Percentiles rank a stretch among this genome's conserved stretches.
phyloP scores from a whole-genome alignment of 176 grass and related monocot genomes.

The Ensete ventricosum region DNA sequence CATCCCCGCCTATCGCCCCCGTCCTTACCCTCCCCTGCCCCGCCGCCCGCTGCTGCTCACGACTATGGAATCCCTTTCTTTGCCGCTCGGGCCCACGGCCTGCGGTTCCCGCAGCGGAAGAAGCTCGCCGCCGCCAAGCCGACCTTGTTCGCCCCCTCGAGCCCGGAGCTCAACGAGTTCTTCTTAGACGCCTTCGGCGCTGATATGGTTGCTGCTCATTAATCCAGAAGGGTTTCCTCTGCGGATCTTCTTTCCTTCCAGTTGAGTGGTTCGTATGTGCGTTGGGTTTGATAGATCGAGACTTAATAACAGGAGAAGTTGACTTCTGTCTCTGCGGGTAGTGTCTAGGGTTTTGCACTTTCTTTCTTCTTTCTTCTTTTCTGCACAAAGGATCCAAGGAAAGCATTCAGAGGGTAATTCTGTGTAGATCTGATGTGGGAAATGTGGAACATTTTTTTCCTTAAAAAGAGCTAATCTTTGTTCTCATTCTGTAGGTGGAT shows the following conservation, averaged over 20 bases:
- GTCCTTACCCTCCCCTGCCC: constrained; percentile 4
- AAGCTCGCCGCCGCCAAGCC: constrained; percentile 48
- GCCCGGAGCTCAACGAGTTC: constrained; percentile 21
- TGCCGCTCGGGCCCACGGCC: constrained; percentile 22
- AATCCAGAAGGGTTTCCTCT: not conserved
- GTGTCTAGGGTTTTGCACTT: not conserved
- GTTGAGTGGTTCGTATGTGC: not conserved
- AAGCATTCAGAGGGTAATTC: not conserved
- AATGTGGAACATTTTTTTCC: not conserved
- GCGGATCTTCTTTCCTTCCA: not conserved
- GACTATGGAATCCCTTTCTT: constrained; percentile 35
- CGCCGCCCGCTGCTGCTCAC: not conserved
- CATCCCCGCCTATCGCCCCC: not conserved
- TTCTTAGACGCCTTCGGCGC: constrained; percentile 10
- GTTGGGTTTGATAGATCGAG: not conserved
- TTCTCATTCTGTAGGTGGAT: not conserved
- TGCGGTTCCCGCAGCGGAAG: constrained; percentile 52
- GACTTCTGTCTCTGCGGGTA: not conserved
- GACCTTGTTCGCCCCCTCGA: constrained; percentile 43
- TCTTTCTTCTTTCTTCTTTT: not conserved
- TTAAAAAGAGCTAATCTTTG: not conserved
- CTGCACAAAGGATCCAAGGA: no score
- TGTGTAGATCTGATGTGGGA: not conserved
- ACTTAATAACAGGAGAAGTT: not conserved
- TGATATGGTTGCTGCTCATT: constrained; percentile 38